A percentile compares a stretch with the other conserved stretches of the same genome.
phyloP scores from a whole-genome alignment of 2,329 filamentous ascomycete genomes.

The Pseudovirgaria hyperparasitica region DNA sequence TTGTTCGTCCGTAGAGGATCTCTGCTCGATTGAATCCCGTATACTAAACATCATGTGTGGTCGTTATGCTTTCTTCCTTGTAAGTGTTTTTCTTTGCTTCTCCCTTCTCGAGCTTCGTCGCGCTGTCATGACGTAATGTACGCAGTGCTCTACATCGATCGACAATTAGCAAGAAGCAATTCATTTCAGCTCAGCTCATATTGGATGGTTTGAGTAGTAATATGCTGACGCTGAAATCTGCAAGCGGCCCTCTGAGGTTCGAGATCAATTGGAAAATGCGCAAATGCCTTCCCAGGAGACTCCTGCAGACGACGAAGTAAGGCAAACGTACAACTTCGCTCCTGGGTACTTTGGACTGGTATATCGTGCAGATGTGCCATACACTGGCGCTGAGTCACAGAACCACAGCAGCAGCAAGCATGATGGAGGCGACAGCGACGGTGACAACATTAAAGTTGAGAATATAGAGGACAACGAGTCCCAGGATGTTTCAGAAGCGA shows the following conservation, averaged over 20 bases:
- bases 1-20: too few species aligned
- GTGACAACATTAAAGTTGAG: constrained; percentile 7
- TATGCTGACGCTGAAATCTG: constrained; percentile 6
- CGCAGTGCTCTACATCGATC: too few species aligned
- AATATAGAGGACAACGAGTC: constrained; percentile 6
- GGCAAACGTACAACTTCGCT: constrained; percentile 84
- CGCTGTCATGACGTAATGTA: too few species aligned
- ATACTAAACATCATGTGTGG: constrained; percentile 54
- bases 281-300: constrained; percentile 61
- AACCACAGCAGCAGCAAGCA: constrained; percentile 11
- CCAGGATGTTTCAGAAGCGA: constrained; percentile 15
- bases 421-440: constrained; percentile 9
- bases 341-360: constrained; percentile 77
- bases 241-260: constrained; percentile 66
- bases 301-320: constrained; percentile 55
- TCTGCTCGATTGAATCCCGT: too few species aligned
- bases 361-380: constrained; percentile 62
- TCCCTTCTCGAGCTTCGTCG: background rate
- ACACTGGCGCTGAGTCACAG: constrained; percentile 39
- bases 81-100: constrained; percentile 24
- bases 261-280: constrained; percentile 58
- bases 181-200: background rate
- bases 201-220: background rate
- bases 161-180: too few species aligned
- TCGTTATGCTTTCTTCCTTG: constrained; percentile 51